Evolutionary conservation across 805 yeast species (phyloP).

Genomic region (Grigorovia humatica): DNA sequence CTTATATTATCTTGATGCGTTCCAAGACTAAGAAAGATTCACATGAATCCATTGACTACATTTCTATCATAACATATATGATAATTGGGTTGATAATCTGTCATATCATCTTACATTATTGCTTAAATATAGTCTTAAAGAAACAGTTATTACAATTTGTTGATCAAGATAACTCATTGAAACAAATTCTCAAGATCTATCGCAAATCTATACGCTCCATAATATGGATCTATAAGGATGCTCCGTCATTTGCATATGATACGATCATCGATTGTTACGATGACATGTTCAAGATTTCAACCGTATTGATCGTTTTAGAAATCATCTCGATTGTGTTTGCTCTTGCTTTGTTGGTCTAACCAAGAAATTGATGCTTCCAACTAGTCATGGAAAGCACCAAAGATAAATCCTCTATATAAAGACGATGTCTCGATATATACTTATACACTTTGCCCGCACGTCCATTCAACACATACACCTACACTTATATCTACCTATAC

Average conservation of each 20-base stretch:
- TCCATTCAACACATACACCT: too few species aligned
- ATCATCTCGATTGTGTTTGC: background rate
- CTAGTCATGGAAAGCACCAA: background rate
- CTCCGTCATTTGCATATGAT: background rate
- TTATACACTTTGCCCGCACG: too few species aligned
- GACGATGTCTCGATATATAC: too few species aligned
- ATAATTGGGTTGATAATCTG: background rate
- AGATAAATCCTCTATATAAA: too few species aligned
- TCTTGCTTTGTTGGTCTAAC: background rate
- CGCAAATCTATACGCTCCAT: background rate
- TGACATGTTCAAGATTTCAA: background rate
- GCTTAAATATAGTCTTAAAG: background rate
- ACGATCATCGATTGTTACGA: background rate
- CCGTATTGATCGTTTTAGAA: background rate
- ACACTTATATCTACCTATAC: too few species aligned
- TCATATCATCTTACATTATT: background rate
- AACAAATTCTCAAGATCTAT: background rate
- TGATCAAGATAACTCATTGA: background rate
- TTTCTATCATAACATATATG: background rate
- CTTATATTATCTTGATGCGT: background rate
- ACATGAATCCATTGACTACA: background rate
- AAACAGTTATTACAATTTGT: background rate
- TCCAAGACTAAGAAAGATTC: background rate
- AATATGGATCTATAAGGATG: background rate
- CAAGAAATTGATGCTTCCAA: background rate